Percentiles rank a stretch among this genome's conserved stretches.
phyloP scores from a whole-genome alignment of 83 land plant species.

The Picea abies region DNA sequence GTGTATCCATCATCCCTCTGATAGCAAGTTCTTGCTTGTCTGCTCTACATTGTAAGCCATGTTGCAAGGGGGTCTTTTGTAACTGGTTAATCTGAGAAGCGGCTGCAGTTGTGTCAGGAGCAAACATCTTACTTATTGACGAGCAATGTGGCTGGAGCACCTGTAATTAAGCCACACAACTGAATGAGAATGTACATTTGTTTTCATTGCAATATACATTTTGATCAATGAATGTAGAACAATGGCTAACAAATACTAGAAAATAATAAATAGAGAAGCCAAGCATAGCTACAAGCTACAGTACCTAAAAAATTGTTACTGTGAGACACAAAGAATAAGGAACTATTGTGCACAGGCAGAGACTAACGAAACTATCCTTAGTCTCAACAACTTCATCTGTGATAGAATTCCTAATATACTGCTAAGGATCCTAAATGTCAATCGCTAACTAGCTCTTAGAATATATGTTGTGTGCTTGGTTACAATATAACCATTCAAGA shows the following conservation, averaged over 20 bases:
- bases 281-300: too few relatives aligned
- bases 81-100: neutral
- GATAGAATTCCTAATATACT: too few relatives aligned
- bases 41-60: conserved; percentile 3
- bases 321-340: neutral
- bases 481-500: too few relatives aligned
- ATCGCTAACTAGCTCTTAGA: too few relatives aligned
- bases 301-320: neutral
- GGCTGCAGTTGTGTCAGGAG: neutral
- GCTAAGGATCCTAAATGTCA: too few relatives aligned
- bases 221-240: neutral
- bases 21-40: neutral
- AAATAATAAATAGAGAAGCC: neutral
- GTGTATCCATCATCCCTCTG: neutral
- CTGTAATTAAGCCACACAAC: conserved; percentile 5
- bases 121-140: neutral
- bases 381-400: too few relatives aligned
- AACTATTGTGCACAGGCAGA: too few relatives aligned
- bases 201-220: neutral
- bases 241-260: neutral
- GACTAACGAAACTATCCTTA: too few relatives aligned
- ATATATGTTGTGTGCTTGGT: too few relatives aligned
- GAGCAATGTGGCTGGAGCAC: neutral
- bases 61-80: conserved; percentile 8
- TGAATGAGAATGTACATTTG: neutral